Evolutionary conservation across 148 eudicot genomes (phyloP).

Genomic region (Dianthus caryophyllus): DNA sequence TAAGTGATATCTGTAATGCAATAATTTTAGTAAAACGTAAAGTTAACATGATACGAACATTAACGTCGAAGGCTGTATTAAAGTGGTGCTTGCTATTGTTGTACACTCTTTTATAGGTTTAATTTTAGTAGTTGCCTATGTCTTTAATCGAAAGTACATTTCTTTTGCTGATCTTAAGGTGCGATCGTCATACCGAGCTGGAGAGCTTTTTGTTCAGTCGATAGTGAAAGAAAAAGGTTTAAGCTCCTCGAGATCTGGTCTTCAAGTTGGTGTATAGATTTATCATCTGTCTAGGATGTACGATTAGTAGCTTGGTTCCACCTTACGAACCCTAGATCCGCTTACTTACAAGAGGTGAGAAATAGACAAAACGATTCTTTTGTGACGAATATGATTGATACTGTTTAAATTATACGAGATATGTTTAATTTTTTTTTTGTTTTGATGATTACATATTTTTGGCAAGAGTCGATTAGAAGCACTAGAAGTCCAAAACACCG

Average conservation of each 20-base stretch:
- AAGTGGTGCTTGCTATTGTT: not conserved
- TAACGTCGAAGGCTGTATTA: not conserved
- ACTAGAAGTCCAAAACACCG: no score
- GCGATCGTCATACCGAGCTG: conserved; percentile 39
- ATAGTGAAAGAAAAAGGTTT: conserved; percentile 31
- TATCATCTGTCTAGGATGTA: not conserved
- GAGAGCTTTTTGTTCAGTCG: conserved; percentile 39
- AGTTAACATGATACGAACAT: no score
- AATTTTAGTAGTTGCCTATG: not conserved
- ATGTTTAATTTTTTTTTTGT: no score
- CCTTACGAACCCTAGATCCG: not conserved
- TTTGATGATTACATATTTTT: no score
- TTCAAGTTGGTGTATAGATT: conserved; percentile 11
- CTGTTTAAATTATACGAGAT: not conserved
- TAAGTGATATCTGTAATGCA: no score
- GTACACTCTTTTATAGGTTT: not conserved
- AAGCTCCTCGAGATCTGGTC: conserved; percentile 13
- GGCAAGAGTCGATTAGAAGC: no score
- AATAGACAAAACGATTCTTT: no score
- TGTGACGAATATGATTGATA: no score
- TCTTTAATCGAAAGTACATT: no score
- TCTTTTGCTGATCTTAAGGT: conserved; percentile 22
- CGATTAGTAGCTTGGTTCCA: not conserved
- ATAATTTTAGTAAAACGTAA: no score
- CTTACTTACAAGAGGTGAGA: no score